phyloP scores from a whole-genome alignment of 306 rosid species.

The Pterocarpus santalinus region DNA sequence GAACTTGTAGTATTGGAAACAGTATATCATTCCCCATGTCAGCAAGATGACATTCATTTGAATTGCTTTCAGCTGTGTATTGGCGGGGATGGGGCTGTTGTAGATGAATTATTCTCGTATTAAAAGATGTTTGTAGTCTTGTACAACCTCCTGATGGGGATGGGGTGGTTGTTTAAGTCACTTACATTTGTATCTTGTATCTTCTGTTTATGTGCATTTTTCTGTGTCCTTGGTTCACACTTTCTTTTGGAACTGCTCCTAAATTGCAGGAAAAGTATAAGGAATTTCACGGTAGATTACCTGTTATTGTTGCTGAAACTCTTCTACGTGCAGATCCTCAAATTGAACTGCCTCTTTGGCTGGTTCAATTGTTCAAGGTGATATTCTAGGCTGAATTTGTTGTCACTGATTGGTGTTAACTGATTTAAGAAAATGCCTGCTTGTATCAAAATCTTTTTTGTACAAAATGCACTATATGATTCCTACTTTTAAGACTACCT shows the following conservation, averaged over 20 bases:
- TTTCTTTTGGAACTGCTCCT: constrained; percentile 22
- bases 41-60: constrained; percentile 16
- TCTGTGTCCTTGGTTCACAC: constrained; percentile 15
- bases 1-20: no score
- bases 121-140: constrained; percentile 12
- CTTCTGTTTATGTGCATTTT: neutral
- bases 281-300: constrained; percentile 81
- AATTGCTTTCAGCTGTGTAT: constrained; percentile 29
- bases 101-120: neutral
- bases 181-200: neutral
- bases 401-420: neutral
- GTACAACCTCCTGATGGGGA: neutral
- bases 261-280: constrained; percentile 79
- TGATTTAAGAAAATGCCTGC: constrained; percentile 25
- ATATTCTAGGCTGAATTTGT: constrained; percentile 44
- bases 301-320: constrained; percentile 83
- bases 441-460: neutral
- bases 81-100: neutral
- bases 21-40: neutral
- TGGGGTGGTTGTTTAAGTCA: neutral
- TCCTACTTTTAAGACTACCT: constrained; percentile 14
- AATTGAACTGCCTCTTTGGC: constrained; percentile 94
- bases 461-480: neutral
- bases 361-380: constrained; percentile 93
- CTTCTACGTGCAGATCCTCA: constrained; percentile 85